phyloP scores from a whole-genome alignment of 805 yeast genomes.

The Spathaspora arborariae region DNA sequence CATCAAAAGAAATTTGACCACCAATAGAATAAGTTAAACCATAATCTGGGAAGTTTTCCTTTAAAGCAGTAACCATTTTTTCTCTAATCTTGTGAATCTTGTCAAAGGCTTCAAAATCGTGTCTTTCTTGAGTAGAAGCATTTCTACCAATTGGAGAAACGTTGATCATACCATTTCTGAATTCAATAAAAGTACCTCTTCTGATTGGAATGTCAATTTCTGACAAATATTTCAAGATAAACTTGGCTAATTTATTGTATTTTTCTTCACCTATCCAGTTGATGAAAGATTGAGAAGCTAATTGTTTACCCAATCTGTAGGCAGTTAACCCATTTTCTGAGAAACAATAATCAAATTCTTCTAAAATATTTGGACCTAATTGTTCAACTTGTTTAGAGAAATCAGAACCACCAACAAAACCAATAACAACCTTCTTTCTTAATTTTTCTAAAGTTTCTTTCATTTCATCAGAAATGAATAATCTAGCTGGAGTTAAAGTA shows the following conservation, averaged over 20 bases:
- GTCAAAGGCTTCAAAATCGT: slow-evolving; percentile 86
- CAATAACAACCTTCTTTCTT: slow-evolving; percentile 90
- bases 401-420: slow-evolving; percentile 98
- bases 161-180: slow-evolving; percentile 99
- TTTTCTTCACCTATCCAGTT: slow-evolving; percentile 93
- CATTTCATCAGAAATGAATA: slow-evolving; percentile 73
- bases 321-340: slow-evolving; percentile 98
- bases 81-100: slow-evolving; percentile 76
- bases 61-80: slow-evolving; percentile 79
- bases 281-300: slow-evolving; percentile 92
- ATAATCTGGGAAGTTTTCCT: slow-evolving; percentile 75
- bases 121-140: slow-evolving; percentile 91
- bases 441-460: slow-evolving; percentile 62
- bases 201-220: slow-evolving; percentile 89
- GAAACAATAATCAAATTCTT: slow-evolving; percentile 91
- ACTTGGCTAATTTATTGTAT: slow-evolving; percentile 85
- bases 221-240: slow-evolving; percentile 79
- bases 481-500: slow-evolving; percentile 96
- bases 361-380: slow-evolving; percentile 73
- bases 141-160: slow-evolving; percentile 98
- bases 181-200: slow-evolving; percentile 98
- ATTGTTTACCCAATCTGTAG: slow-evolving; percentile 81
- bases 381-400: slow-evolving; percentile 94
- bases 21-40: slow-evolving; percentile 96
- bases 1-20: slow-evolving; percentile 98